Percentiles rank a stretch among this genome's conserved stretches.
These are phyloP conservation scores for Cymbidium sinense DNA, from an alignment of 106 monocot species.

Conservation along the genomic window DNA sequence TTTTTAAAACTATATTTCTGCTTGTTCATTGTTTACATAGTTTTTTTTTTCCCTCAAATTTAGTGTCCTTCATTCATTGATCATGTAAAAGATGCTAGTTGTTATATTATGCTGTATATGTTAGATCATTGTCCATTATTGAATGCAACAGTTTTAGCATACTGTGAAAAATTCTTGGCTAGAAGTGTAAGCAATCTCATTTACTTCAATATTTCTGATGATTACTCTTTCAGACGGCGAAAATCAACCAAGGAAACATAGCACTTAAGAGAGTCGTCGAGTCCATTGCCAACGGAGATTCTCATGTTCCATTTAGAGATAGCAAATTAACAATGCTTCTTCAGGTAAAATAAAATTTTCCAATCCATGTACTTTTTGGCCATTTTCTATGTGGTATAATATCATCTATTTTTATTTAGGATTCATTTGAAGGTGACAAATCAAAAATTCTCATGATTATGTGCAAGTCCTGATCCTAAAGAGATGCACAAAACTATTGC, in stretches of 20 bases:
- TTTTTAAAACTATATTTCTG: background rate
- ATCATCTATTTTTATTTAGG: constrained; percentile 28
- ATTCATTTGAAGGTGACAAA: constrained; percentile 93
- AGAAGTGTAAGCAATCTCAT: background rate
- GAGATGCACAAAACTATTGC: constrained; percentile 92
- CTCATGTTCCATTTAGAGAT: constrained; percentile 96
- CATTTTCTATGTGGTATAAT: background rate
- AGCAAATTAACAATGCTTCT: constrained; percentile 99
- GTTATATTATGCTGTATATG: too few species aligned
- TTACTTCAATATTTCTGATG: background rate
- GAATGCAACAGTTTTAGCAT: too few species aligned
- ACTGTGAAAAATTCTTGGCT: background rate
- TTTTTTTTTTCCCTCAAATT: too few species aligned
- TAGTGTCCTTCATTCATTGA: too few species aligned
- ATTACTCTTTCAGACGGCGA: constrained; percentile 63
- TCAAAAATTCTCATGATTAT: constrained; percentile 96
- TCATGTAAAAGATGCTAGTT: too few species aligned
- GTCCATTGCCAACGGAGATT: constrained; percentile 95
- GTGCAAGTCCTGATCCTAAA: constrained; percentile 91
- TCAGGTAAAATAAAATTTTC: constrained; percentile 54
- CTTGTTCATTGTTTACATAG: background rate
- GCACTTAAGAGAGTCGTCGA: constrained; percentile 95
- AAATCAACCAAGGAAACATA: constrained; percentile 96
- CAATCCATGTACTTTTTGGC: background rate
- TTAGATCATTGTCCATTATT: too few species aligned